These are phyloP conservation scores for Gossypium herbaceum DNA, from an alignment of 345 rosid genomes.

Conservation along the genomic window DNA sequence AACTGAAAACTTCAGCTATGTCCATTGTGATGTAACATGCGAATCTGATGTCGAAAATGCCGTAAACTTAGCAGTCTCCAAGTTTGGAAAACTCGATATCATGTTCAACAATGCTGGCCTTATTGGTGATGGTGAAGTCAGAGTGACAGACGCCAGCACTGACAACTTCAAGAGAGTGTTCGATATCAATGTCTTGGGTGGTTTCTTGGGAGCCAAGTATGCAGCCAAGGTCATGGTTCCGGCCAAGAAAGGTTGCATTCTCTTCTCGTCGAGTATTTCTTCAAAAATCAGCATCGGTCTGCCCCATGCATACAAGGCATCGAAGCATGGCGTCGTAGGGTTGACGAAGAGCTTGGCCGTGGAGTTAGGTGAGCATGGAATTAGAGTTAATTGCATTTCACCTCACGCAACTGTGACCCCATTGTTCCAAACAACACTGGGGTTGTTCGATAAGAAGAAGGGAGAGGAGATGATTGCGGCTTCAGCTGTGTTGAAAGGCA, in stretches of 20 bases:
- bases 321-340: background rate
- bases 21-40: slow-evolving; percentile 23
- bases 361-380: background rate
- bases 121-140: background rate
- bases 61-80: slow-evolving; percentile 12
- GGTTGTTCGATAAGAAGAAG: background rate
- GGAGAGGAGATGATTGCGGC: background rate
- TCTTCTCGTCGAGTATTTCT: slow-evolving; percentile 13
- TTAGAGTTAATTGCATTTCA: slow-evolving; percentile 4
- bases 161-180: too few species aligned
- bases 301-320: slow-evolving; percentile 41
- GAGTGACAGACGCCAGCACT: background rate
- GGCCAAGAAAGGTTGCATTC: slow-evolving; percentile 14
- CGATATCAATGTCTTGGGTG: slow-evolving; percentile 6
- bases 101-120: slow-evolving; percentile 33
- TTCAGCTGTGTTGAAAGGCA: background rate
- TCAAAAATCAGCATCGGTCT: slow-evolving; percentile 11
- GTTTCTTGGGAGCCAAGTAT: slow-evolving; percentile 28
- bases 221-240: slow-evolving; percentile 13
- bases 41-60: slow-evolving; percentile 21
- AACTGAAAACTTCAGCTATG: slow-evolving; percentile 5
- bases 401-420: background rate
- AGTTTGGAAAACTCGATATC: slow-evolving; percentile 28
- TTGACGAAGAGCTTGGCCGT: background rate
- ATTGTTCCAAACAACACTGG: background rate